phyloP scores from a whole-genome alignment of 495 filamentous ascomycete species.

The Penicillium nucicola region DNA sequence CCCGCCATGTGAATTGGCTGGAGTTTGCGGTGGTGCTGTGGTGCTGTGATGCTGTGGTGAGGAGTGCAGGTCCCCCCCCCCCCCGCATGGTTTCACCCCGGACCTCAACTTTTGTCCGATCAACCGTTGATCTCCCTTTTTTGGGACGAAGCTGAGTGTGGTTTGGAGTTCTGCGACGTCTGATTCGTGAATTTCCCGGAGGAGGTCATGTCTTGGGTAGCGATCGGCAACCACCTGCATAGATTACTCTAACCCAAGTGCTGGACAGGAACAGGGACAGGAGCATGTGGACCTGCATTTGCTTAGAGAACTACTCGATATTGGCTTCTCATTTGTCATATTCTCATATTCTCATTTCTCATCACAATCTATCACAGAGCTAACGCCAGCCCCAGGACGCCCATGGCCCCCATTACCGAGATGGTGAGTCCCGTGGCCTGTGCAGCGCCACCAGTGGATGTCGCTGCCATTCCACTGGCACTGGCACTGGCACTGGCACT shows the following conservation, averaged over 20 bases:
- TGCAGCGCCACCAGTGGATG: constrained; percentile 12
- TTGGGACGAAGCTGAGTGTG: background rate
- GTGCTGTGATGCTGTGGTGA: too few relatives aligned
- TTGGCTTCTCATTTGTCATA: too few relatives aligned
- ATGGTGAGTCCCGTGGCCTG: constrained; percentile 17
- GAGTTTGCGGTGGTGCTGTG: too few relatives aligned
- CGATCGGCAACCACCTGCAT: constrained; percentile 8
- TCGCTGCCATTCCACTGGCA: constrained; percentile 1
- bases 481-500: background rate
- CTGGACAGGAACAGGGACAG: too few relatives aligned
- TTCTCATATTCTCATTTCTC: constrained; percentile 6
- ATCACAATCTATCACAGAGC: constrained; percentile 15
- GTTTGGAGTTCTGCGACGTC: background rate
- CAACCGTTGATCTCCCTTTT: constrained; percentile 12
- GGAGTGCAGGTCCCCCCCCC: too few relatives aligned
- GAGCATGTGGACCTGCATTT: too few relatives aligned
- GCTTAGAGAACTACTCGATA: too few relatives aligned
- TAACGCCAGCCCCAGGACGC: constrained; percentile 24
- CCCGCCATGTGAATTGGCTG: constrained; percentile 1
- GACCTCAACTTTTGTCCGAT: constrained; percentile 1
- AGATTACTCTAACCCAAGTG: too few relatives aligned
- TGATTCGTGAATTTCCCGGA: constrained; percentile 6
- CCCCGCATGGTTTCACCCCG: constrained; percentile 16
- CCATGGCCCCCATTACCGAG: constrained; percentile 22
- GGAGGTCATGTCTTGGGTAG: constrained; percentile 10